These are phyloP conservation scores for Cerrena zonata DNA, from an alignment of 1,284 basidiomycete genomes.

Conservation along the genomic window DNA sequence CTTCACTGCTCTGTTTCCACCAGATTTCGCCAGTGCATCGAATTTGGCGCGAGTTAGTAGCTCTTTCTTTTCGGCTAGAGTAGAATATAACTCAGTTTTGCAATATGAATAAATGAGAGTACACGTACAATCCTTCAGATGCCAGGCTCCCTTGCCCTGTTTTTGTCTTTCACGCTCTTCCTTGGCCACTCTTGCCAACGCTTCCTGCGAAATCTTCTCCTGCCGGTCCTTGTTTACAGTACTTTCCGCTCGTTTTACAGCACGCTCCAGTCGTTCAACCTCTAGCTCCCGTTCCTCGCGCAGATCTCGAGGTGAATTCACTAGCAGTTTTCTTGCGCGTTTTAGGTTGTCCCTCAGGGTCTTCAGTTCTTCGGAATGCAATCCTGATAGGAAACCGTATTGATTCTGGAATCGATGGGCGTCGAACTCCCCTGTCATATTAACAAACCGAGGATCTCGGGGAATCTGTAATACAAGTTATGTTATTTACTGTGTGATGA, in stretches of 20 bases:
- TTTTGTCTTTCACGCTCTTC: constrained; percentile 72
- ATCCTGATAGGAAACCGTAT: constrained; percentile 74
- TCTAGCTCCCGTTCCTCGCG: constrained; percentile 66
- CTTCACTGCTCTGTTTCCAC: constrained; percentile 77
- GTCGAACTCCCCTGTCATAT: constrained; percentile 69
- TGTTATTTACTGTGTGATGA: constrained; percentile 3
- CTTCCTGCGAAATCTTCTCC: constrained; percentile 65
- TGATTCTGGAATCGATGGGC: constrained; percentile 64
- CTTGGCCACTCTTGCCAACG: constrained; percentile 52
- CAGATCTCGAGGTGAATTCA: constrained; percentile 58
- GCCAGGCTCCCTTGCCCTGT: constrained; percentile 80
- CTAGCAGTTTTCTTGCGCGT: constrained; percentile 64
- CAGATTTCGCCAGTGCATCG: constrained; percentile 66
- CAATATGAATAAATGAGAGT: background rate
- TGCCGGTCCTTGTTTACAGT: constrained; percentile 70
- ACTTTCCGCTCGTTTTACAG: constrained; percentile 76
- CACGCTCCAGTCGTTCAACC: constrained; percentile 68
- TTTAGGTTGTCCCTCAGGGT: constrained; percentile 64
- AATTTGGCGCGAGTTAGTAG: constrained; percentile 70
- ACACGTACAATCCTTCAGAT: constrained; percentile 80
- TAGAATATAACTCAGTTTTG: too few relatives aligned
- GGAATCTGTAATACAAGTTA: constrained; percentile 44
- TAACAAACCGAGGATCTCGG: constrained; percentile 87
- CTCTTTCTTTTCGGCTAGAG: constrained; percentile 70
- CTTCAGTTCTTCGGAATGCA: constrained; percentile 64